Percentiles rank a stretch among this genome's conserved stretches.
These are phyloP conservation scores for Stephania yunnanensis DNA, from an alignment of 164 flowering plant genomes.

Conservation along the genomic window DNA sequence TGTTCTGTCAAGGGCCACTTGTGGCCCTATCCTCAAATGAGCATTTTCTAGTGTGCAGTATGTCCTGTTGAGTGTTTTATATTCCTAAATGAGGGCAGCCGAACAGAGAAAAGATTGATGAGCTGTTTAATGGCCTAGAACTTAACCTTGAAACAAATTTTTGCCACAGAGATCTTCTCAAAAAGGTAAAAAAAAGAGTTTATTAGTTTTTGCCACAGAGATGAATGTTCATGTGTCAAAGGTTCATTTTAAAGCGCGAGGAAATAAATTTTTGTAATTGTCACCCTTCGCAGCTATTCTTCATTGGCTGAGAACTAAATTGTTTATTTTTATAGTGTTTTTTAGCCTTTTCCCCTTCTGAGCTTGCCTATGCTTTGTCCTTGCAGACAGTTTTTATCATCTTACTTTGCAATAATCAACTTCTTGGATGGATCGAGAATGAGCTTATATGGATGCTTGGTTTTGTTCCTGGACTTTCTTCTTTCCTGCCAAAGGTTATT, in stretches of 20 bases:
- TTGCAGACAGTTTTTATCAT: conserved; percentile 85
- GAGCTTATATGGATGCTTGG: conserved; percentile 75
- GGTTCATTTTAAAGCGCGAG: background rate
- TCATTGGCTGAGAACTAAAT: background rate
- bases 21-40: too few relatives aligned
- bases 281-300: background rate
- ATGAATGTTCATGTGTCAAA: background rate
- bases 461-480: conserved; percentile 63
- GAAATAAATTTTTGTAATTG: background rate
- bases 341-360: conserved; percentile 9
- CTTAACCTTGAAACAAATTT: background rate
- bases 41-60: too few relatives aligned
- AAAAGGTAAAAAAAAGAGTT: too few relatives aligned
- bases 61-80: too few relatives aligned
- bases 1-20: too few relatives aligned
- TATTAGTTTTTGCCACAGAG: too few relatives aligned
- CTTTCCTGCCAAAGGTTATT: conserved; percentile 50
- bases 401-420: conserved; percentile 91
- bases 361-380: background rate
- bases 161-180: background rate
- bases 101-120: background rate
- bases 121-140: background rate
- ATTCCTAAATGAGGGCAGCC: too few relatives aligned
- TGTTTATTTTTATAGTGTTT: background rate
- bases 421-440: conserved; percentile 81